phyloP scores from a whole-genome alignment of 2,329 filamentous ascomycete genomes.

The Fusarium sp. region DNA sequence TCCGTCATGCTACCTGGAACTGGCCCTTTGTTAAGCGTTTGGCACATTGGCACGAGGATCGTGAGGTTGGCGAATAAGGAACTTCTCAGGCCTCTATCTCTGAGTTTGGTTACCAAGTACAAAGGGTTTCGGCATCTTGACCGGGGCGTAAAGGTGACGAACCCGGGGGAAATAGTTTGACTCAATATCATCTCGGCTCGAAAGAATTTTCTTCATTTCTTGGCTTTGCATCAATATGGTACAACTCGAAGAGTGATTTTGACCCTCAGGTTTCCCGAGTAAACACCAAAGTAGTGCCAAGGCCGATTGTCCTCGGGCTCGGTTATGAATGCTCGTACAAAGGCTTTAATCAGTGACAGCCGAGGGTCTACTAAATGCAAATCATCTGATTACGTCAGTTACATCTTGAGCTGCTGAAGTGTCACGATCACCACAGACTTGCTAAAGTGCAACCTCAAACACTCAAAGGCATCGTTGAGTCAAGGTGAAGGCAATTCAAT shows the following conservation, averaged over 20 bases:
- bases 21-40: constrained; percentile 22
- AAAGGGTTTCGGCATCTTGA: neutral
- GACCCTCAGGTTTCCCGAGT: neutral
- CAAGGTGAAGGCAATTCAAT: neutral
- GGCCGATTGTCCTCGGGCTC: neutral
- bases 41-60: constrained; percentile 26
- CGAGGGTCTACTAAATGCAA: neutral
- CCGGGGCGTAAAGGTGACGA: neutral
- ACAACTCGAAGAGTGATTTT: neutral
- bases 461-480: neutral
- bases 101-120: neutral
- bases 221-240: neutral
- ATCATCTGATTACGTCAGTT: neutral
- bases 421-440: neutral
- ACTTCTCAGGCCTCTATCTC: neutral
- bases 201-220: neutral
- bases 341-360: neutral
- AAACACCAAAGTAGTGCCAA: neutral
- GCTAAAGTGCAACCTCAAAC: neutral
- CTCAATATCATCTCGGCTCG: neutral
- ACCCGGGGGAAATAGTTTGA: neutral
- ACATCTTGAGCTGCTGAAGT: neutral
- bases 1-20: constrained; percentile 24
- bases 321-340: neutral
- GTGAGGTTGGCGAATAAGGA: constrained; percentile 29